phyloP scores from a whole-genome alignment of 139 green algal genomes.

The Chlamydomonas sp. region DNA sequence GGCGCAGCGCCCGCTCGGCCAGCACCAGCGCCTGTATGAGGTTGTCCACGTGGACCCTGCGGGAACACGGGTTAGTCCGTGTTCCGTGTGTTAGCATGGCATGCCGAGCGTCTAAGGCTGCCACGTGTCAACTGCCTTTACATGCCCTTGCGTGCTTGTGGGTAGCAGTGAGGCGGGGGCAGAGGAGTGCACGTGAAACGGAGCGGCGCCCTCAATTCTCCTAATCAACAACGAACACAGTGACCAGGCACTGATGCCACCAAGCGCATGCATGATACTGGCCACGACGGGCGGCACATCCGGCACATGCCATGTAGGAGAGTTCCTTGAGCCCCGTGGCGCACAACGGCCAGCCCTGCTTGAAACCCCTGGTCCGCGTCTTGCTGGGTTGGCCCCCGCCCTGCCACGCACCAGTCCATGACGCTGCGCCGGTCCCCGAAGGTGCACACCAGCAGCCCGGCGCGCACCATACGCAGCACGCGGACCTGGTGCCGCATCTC shows the following conservation, averaged over 20 bases:
- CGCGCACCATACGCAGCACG: conserved; percentile 21
- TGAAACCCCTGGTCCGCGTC: not conserved
- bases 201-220: too few species aligned
- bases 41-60: conserved; percentile 50
- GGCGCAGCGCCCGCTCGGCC: conserved; percentile 6
- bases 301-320: too few species aligned
- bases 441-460: conserved; percentile 5
- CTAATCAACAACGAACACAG: too few species aligned
- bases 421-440: conserved; percentile 8
- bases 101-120: not conserved
- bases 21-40: conserved; percentile 29
- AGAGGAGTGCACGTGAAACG: too few species aligned
- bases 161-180: too few species aligned
- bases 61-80: not conserved
- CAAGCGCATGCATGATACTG: too few species aligned
- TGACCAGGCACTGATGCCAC: too few species aligned
- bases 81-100: not conserved
- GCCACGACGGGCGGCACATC: too few species aligned
- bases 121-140: too few species aligned
- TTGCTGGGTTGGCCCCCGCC: not conserved
- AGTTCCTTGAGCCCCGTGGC: too few species aligned
- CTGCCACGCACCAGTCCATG: not conserved
- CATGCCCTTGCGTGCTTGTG: too few species aligned
- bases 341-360: too few species aligned
- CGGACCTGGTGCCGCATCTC: conserved; percentile 36